Percentiles rank a stretch among this genome's conserved stretches.
Evolutionary conservation across 2,329 filamentous ascomycete species (phyloP).

Genomic region (Cordyceps sp.): DNA sequence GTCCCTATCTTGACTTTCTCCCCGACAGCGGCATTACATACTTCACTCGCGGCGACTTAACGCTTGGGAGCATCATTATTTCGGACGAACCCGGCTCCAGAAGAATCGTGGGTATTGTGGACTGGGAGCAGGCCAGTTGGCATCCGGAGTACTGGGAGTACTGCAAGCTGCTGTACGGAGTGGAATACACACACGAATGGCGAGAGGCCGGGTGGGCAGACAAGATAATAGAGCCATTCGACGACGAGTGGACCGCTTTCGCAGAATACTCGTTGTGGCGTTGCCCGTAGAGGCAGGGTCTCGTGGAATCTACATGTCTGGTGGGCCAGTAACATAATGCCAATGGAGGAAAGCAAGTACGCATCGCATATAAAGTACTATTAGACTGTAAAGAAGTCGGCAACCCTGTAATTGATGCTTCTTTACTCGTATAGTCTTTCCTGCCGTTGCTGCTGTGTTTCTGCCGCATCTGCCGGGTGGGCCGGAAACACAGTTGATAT

Average conservation of each 20-base stretch:
- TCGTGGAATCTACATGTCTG: too few relatives aligned
- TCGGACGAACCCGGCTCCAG: conserved; percentile 9
- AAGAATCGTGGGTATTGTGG: conserved; percentile 22
- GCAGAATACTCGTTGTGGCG: conserved; percentile 5
- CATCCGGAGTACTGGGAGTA: conserved; percentile 26
- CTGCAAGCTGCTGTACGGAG: conserved; percentile 11
- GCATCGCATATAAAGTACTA: too few relatives aligned
- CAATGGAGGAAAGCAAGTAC: too few relatives aligned
- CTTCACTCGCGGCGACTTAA: conserved; percentile 28
- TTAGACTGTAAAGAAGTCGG: too few relatives aligned
- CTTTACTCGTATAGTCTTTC: too few relatives aligned
- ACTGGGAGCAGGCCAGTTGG: conserved; percentile 30
- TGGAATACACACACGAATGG: conserved; percentile 6
- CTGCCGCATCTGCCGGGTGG: too few relatives aligned
- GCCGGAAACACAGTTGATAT: too few relatives aligned
- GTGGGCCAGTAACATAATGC: too few relatives aligned
- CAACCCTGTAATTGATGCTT: too few relatives aligned
- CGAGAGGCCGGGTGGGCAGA: conserved; percentile 6
- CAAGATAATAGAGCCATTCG: conserved; percentile 6
- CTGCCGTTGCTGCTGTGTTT: too few relatives aligned
- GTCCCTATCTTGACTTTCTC: conserved; percentile 5
- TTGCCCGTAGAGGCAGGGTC: conserved; percentile 4
- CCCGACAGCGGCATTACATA: conserved; percentile 6
- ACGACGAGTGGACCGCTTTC: conserved; percentile 4
- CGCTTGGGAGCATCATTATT: conserved; percentile 25